These are phyloP conservation scores for Lactifluus echinatus DNA, from an alignment of 768 basidiomycete genomes.

Conservation along the genomic window DNA sequence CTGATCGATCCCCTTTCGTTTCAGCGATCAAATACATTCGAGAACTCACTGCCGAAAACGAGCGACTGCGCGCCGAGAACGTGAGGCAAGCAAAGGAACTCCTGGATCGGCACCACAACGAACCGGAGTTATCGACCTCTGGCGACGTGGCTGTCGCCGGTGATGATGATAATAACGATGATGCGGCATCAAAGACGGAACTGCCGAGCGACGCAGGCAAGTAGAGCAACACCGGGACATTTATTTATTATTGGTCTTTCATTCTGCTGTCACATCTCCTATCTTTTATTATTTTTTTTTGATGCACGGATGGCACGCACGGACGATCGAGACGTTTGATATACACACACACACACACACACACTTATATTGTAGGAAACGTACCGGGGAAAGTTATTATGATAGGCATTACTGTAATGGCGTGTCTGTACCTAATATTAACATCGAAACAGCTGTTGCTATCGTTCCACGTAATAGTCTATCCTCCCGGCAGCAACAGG, in stretches of 20 bases:
- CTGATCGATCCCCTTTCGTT: constrained; percentile 1
- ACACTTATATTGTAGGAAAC: constrained; percentile 4
- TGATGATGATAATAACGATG: background rate
- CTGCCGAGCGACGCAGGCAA: background rate
- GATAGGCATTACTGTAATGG: constrained; percentile 9
- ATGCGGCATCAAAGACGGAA: background rate
- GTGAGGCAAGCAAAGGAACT: constrained; percentile 7
- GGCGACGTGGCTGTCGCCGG: background rate
- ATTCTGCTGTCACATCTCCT: background rate
- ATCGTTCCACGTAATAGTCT: constrained; percentile 8
- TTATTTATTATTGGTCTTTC: constrained; percentile 11
- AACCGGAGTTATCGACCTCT: constrained; percentile 8
- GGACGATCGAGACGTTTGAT: constrained; percentile 12
- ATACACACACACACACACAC: background rate
- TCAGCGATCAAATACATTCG: constrained; percentile 18
- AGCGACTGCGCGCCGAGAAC: constrained; percentile 15
- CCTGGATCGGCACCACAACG: background rate
- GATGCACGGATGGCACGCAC: constrained; percentile 7
- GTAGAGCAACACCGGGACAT: constrained; percentile 12
- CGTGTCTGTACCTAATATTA: constrained; percentile 10
- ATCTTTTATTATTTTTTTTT: constrained; percentile 8
- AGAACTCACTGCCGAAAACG: constrained; percentile 11
- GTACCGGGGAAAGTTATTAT: constrained; percentile 13
- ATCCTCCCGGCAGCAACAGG: background rate
- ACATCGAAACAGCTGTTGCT: background rate